Conservation (phyloP, 2,329 filamentous ascomycete genomes). For the Aspergillus thermomutatus region DNA sequence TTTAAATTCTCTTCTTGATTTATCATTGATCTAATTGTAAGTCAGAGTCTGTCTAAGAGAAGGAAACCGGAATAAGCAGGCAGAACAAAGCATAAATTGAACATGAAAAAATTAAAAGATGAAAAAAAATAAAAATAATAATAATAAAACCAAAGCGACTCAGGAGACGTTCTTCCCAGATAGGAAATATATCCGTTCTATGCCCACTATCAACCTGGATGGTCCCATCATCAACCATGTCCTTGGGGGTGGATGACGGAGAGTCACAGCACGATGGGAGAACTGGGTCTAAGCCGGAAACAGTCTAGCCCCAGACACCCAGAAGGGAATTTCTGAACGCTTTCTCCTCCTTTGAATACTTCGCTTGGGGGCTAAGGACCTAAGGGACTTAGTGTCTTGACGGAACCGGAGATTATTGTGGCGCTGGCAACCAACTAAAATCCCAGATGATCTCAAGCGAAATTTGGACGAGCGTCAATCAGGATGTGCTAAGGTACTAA, state of each 20-base stretch:
- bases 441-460: not conserved
- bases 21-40: not conserved
- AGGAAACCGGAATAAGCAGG: not conserved
- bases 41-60: not conserved
- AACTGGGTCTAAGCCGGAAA: constrained; percentile 7
- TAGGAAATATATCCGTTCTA: not conserved
- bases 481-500: not conserved
- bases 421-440: constrained; percentile 14
- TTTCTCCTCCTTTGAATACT: constrained; percentile 12
- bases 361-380: constrained; percentile 17
- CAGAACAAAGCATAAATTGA: not conserved
- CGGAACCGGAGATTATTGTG: constrained; percentile 25
- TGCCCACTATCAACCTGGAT: not conserved
- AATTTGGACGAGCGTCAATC: not conserved
- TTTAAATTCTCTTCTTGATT: not conserved
- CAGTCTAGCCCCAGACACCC: constrained; percentile 12
- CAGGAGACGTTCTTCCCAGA: not conserved
- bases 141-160: not conserved
- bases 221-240: constrained; percentile 16
- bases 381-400: constrained; percentile 9
- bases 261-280: constrained; percentile 9
- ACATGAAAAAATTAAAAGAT: not conserved
- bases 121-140: not conserved
- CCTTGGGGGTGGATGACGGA: constrained; percentile 17
- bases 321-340: constrained; percentile 21